phyloP scores from a whole-genome alignment of 202 grass and related monocot genomes.

The Tripidium arundinaceum region DNA sequence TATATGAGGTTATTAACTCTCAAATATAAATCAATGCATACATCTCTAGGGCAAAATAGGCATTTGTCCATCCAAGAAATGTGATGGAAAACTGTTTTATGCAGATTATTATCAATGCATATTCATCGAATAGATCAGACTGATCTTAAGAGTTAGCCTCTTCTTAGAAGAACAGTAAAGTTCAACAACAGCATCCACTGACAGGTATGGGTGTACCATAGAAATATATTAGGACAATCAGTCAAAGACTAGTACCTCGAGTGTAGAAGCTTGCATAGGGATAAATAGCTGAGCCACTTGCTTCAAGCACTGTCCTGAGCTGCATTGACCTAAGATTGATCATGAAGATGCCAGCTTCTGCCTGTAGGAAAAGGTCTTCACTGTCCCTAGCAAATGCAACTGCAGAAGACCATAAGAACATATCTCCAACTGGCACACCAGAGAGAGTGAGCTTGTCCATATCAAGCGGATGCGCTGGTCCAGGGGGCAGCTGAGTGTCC shows the following conservation, averaged over 20 bases:
- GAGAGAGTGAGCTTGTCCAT: background rate
- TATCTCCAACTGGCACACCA: background rate
- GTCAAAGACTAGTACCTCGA: background rate
- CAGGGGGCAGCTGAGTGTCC: too few species aligned
- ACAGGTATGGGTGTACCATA: background rate
- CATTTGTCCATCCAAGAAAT: background rate
- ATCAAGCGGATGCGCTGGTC: background rate
- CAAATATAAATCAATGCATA: too few species aligned
- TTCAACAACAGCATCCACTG: background rate
- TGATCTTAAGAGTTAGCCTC: background rate
- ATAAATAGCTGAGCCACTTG: background rate
- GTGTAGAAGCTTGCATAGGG: slow-evolving; percentile 16
- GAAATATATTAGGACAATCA: background rate
- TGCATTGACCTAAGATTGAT: background rate
- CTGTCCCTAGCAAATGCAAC: background rate
- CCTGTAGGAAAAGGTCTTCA: background rate
- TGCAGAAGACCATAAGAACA: background rate
- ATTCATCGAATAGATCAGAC: background rate
- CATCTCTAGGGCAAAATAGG: too few species aligned
- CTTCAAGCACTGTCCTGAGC: background rate
- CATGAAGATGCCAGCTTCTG: background rate
- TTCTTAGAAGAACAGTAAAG: background rate
- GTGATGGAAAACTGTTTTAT: background rate
- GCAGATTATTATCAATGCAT: background rate
- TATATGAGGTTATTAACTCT: too few species aligned